phyloP scores from a whole-genome alignment of 140 eudicot genomes.

The Stevia rebaudiana region DNA sequence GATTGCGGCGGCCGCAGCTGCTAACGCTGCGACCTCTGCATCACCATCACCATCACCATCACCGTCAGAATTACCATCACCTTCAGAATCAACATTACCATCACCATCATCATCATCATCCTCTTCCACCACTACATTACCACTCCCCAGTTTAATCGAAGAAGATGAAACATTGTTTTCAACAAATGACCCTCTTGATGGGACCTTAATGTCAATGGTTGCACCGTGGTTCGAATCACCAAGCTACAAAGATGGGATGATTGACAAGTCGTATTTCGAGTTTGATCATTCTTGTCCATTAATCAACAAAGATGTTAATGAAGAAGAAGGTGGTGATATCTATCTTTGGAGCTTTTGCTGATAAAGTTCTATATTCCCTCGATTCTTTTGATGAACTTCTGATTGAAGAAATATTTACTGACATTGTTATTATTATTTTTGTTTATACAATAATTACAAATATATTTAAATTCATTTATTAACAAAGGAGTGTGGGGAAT shows the following conservation, averaged over 20 bases:
- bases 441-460: slow-evolving; percentile 9
- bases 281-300: slow-evolving; percentile 23
- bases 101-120: slow-evolving; percentile 15
- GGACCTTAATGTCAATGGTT: slow-evolving; percentile 33
- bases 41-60: background rate
- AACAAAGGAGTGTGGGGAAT: slow-evolving; percentile 34
- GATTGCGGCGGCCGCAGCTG: slow-evolving; percentile 45
- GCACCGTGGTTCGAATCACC: slow-evolving; percentile 70
- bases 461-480: slow-evolving; percentile 9
- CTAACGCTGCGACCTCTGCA: slow-evolving; percentile 7
- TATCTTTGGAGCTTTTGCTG: slow-evolving; percentile 74
- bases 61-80: background rate
- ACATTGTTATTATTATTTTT: slow-evolving; percentile 41
- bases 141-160: slow-evolving; percentile 18
- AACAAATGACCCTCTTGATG: slow-evolving; percentile 33
- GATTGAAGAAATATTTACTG: slow-evolving; percentile 44
- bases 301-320: slow-evolving; percentile 30
- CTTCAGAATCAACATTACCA: slow-evolving; percentile 23
- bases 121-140: slow-evolving; percentile 23
- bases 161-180: slow-evolving; percentile 21
- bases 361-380: slow-evolving; percentile 10
- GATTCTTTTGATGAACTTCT: slow-evolving; percentile 61
- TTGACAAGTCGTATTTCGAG: slow-evolving; percentile 40
- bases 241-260: slow-evolving; percentile 48
- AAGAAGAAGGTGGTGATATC: slow-evolving; percentile 44